Evolutionary conservation across 345 rosid species (phyloP), one percentile per base, ranked within the genome.

Genomic region (Aegle marmelos): DNA sequence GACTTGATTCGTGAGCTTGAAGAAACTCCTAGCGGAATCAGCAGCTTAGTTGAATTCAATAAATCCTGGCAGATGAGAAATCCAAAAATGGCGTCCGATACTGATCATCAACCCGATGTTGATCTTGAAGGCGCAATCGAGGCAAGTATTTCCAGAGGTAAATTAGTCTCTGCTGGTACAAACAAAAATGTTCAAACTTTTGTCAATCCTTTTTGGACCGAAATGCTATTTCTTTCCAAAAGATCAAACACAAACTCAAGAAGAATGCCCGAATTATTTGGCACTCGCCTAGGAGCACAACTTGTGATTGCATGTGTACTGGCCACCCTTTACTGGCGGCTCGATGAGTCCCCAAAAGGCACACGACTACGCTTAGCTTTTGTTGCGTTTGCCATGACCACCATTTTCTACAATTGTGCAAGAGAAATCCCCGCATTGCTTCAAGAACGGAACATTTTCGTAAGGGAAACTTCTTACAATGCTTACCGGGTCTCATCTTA

Each of bases 401-500:
- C 86, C 25, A 85, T 85, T n/a, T 84, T 88, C 76, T 90, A 83
- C 82, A 82, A 82, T 0, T 88, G 90, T 58, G 87, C 86, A 0
- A 86, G 87, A 21, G 87, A 88, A 48, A 76, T 88, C 30, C 93
- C 93, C 0, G 86, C 81, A 9, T 88, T 85, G 72, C 87, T 90
- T 61, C 91, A 90, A 72, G 90, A 90, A 68, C 83, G 89, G 9
- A 82, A 79, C 64, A 87, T 90, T 50, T 78, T 87, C 79, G 81
- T 90, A 82, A 87, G 90, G 78, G 92, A 90, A 74, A 83, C 92
- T 9, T 82, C 89, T 56, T 77, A 89, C 73, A 89, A 87, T 50
- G 85, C 92, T 9, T 88, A 88, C 54, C 76, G 81, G 50, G 83
- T 83, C 75, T 88, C 92, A 58, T 84, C 90, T 0, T 90, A 90